These are phyloP conservation scores for Pleurotus salmoneostramineus DNA, from an alignment of 768 basidiomycete genomes.

Conservation along the genomic window DNA sequence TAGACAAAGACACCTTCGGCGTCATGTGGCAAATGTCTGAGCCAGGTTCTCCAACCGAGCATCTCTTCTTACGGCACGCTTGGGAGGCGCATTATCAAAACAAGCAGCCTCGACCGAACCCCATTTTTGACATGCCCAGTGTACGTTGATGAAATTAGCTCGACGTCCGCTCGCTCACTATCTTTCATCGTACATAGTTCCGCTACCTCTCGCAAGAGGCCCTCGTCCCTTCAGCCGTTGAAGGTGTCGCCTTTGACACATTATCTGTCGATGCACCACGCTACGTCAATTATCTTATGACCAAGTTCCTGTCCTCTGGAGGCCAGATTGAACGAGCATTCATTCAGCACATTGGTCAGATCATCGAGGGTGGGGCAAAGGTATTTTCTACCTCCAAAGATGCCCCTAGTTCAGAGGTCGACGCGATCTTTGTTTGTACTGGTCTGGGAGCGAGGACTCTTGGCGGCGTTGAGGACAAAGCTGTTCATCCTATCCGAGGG, in stretches of 20 bases:
- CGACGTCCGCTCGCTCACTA: neutral
- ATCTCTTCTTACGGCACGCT: constrained; percentile 58
- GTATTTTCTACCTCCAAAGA: constrained; percentile 23
- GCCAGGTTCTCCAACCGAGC: constrained; percentile 49
- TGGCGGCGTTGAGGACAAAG: constrained; percentile 77
- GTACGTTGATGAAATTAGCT: constrained; percentile 30
- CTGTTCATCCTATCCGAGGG: constrained; percentile 74
- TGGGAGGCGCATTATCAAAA: constrained; percentile 59
- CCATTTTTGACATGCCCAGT: constrained; percentile 50
- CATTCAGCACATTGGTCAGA: constrained; percentile 66
- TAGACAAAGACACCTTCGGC: constrained; percentile 74
- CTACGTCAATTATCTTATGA: constrained; percentile 69
- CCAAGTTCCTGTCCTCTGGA: constrained; percentile 60
- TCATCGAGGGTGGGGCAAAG: constrained; percentile 57
- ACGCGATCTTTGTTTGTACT: constrained; percentile 66
- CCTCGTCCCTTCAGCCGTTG: constrained; percentile 28
- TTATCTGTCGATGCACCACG: constrained; percentile 66
- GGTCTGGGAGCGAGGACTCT: constrained; percentile 74
- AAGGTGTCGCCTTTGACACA: constrained; percentile 60
- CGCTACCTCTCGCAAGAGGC: constrained; percentile 25
- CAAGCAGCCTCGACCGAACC: constrained; percentile 32
- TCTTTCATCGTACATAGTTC: constrained; percentile 19
- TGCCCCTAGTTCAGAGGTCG: constrained; percentile 24
- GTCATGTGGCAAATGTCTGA: constrained; percentile 71
- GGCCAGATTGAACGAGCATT: constrained; percentile 55